Evolutionary conservation across 108 stramenopile species (phyloP).

Genomic region (Cyclotella atomus): DNA sequence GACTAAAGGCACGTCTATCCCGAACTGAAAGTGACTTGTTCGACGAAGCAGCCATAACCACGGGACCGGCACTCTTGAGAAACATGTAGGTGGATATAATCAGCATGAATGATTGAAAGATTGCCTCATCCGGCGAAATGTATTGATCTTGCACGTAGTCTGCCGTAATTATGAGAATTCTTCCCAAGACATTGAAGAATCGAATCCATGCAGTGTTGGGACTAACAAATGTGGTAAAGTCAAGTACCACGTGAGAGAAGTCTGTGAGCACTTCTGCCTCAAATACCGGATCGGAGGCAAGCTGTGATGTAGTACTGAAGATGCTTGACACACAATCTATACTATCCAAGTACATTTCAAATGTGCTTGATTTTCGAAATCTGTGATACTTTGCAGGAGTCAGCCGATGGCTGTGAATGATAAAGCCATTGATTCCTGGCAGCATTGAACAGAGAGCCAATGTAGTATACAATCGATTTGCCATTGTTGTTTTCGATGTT

Average conservation of each 20-base stretch:
- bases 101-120: constrained; percentile 40
- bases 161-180: constrained; percentile 29
- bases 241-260: constrained; percentile 52
- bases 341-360: not conserved
- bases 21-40: constrained; percentile 29
- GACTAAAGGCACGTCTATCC: constrained; percentile 35
- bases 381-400: not conserved
- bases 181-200: constrained; percentile 34
- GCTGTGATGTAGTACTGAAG: constrained; percentile 4
- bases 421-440: not conserved
- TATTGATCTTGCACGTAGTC: constrained; percentile 46
- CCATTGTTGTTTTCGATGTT: not conserved
- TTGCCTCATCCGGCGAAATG: constrained; percentile 37
- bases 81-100: constrained; percentile 26
- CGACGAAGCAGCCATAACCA: constrained; percentile 14
- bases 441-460: not conserved
- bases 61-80: constrained; percentile 25
- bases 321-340: not conserved
- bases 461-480: not conserved
- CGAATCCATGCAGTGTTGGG: constrained; percentile 43
- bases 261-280: constrained; percentile 46
- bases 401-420: not conserved
- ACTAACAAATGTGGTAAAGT: constrained; percentile 41
- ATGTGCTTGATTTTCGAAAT: not conserved
- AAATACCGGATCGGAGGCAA: constrained; percentile 35